Percentiles rank a stretch among this genome's conserved stretches.
Evolutionary conservation across 2,329 filamentous ascomycete genomes (phyloP).

Genomic region (Paecilomyces sp.): DNA sequence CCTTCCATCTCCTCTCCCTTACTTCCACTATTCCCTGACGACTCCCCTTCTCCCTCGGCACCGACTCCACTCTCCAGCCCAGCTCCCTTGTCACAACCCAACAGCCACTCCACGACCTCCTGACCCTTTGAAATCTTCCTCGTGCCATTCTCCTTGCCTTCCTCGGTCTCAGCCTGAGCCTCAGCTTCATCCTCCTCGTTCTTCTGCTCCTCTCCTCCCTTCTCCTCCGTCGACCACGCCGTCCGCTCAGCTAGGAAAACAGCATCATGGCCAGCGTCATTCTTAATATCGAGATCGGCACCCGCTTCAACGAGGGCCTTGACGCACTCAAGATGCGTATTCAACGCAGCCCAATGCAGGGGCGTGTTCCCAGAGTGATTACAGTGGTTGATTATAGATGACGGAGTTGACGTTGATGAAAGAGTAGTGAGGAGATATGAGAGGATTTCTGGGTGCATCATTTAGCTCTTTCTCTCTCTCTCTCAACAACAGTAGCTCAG

Average conservation of each 20-base stretch:
- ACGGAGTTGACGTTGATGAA: constrained; percentile 12
- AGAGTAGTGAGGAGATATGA: constrained; percentile 37
- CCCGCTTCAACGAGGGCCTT: constrained; percentile 69
- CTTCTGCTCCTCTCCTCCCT: constrained; percentile 47
- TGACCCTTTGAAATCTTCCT: constrained; percentile 25
- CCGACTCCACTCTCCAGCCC: constrained; percentile 25
- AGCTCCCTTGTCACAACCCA: constrained; percentile 29
- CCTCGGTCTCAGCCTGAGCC: constrained; percentile 10
- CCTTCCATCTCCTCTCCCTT: constrained; percentile 11
- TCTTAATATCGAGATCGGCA: constrained; percentile 70
- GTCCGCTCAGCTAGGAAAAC: constrained; percentile 67
- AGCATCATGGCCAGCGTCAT: constrained; percentile 76
- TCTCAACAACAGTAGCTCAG: neutral
- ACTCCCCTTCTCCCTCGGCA: constrained; percentile 8
- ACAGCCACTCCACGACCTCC: constrained; percentile 36
- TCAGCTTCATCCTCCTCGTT: constrained; percentile 14
- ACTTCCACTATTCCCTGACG: constrained; percentile 5
- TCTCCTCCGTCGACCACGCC: constrained; percentile 58
- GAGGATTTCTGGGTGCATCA: constrained; percentile 36
- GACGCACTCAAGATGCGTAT: constrained; percentile 75
- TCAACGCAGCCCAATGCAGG: constrained; percentile 88
- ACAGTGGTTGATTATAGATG: constrained; percentile 39
- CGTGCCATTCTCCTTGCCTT: constrained; percentile 6
- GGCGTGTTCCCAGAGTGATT: constrained; percentile 86
- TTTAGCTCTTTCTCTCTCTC: too few relatives aligned